phyloP scores from a whole-genome alignment of 2,329 filamentous ascomycete genomes.

The Stagonosporopsis cucurbitacearum region DNA sequence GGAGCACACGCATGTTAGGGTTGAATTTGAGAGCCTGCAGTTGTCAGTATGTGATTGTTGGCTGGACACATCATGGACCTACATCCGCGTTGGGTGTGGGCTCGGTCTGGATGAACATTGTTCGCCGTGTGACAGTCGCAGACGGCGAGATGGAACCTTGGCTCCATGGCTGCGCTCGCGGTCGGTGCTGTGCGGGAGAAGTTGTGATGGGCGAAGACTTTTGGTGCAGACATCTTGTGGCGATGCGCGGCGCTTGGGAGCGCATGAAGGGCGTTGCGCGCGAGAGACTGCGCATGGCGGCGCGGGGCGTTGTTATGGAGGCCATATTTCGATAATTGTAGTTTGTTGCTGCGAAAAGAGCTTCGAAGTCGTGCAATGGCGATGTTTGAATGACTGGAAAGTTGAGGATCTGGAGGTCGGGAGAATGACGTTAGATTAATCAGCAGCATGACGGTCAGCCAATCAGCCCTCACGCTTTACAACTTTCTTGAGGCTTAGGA shows the following conservation, averaged over 20 bases:
- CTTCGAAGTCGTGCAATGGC: conserved; percentile 20
- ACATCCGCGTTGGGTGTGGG: conserved; percentile 92
- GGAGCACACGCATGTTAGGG: conserved; percentile 86
- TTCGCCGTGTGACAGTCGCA: conserved; percentile 57
- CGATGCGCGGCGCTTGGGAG: conserved; percentile 32
- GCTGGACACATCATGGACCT: conserved; percentile 22
- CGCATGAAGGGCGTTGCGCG: conserved; percentile 32
- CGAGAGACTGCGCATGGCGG: conserved; percentile 38
- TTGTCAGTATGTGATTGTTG: conserved; percentile 16
- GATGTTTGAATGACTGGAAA: conserved; percentile 13
- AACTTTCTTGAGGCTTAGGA: no score
- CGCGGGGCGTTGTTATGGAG: conserved; percentile 35
- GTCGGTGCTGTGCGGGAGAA: conserved; percentile 41
- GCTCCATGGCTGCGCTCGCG: conserved; percentile 35
- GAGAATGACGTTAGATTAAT: conserved; percentile 38
- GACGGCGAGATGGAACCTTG: conserved; percentile 20
- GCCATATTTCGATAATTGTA: conserved; percentile 30
- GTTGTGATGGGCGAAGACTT: conserved; percentile 42
- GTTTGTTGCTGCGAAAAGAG: background rate
- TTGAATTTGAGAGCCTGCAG: conserved; percentile 83
- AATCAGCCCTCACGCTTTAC: conserved; percentile 1
- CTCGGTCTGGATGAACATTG: conserved; percentile 98
- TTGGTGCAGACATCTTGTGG: conserved; percentile 47
- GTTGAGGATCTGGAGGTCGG: conserved; percentile 16
- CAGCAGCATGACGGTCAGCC: conserved; percentile 13